Conservation (phyloP, 805 yeast genomes). For the Zygotorulaspora sp. region DNA sequence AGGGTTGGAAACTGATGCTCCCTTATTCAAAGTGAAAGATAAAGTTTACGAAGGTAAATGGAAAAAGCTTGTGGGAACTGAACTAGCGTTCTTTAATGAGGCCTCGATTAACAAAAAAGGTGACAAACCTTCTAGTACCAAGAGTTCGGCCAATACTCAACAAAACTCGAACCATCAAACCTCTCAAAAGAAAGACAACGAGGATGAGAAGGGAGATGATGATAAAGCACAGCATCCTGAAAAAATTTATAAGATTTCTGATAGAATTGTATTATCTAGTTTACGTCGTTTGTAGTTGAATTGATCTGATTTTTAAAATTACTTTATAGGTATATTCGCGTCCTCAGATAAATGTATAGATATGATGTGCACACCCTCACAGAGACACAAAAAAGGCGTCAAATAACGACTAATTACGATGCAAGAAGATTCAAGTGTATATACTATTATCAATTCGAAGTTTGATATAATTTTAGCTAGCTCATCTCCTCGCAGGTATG, state of each 20-base stretch:
- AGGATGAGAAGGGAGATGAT: constrained; percentile 5
- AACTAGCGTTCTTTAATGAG: constrained; percentile 38
- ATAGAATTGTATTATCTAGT: constrained; percentile 24
- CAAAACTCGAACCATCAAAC: not conserved
- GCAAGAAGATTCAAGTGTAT: not conserved
- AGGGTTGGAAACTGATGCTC: constrained; percentile 51
- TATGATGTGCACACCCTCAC: no score
- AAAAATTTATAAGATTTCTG: constrained; percentile 30
- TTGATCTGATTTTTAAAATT: not conserved
- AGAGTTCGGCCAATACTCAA: constrained; percentile 13
- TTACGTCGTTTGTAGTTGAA: constrained; percentile 27
- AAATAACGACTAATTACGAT: not conserved
- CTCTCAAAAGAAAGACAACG: constrained; percentile 6
- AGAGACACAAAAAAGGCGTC: no score
- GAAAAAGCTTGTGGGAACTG: constrained; percentile 78
- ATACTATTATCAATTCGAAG: constrained; percentile 10
- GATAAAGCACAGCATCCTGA: constrained; percentile 17
- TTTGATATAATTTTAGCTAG: constrained; percentile 65
- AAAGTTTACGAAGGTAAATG: constrained; percentile 69
- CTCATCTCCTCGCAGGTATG: constrained; percentile 73
- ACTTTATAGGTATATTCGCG: no score
- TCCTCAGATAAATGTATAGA: constrained; percentile 3
- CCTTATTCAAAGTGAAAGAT: constrained; percentile 54
- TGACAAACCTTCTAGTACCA: constrained; percentile 12
- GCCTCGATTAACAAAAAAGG: constrained; percentile 20